Evolutionary conservation across 2,329 filamentous ascomycete species (phyloP), one percentile per base, ranked within the genome.

Genomic region (Lasiodiplodia theobromae): DNA sequence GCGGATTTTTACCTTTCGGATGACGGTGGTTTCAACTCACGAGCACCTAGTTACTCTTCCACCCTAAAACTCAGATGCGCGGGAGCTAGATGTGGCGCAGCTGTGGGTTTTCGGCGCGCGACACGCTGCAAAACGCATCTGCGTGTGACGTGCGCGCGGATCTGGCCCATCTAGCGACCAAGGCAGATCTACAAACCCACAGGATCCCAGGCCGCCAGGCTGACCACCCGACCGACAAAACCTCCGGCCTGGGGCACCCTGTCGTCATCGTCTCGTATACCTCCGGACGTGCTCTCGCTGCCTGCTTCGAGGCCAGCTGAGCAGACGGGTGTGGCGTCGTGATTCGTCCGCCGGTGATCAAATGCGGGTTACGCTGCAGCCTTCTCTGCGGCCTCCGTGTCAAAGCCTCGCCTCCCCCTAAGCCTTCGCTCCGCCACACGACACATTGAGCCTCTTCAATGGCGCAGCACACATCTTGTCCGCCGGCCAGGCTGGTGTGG

Each of bases 11-110:
- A 40, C 54, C 54, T 18, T n/a, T n/a, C 12, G 37, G 44, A 47
- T 11, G 11, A 56, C n/a, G 18, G 21, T 37, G 53, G 28, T 47
- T 47, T 47, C 44, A 34, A 56, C 51, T 31, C 25, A 56, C 28
- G 8, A 47, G 3, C 40, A 25, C 40, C 28, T 47, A 34, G 6
- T 37, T 37, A 18, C 40, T 31, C 40, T 6, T 28, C 12, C 25
- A 51, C 58, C 44, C 31, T 64, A 52, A 38, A 38, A 52, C 60
- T 52, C 60, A 23, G 4, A 3, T 52, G 60, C 60, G 60, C 18
- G 60, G 18, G 11, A 18, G 4, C 23, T 7, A 7, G 47, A 6
- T 52, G 60, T 52, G 60, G 60, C 60, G 47, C 47, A 31, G 23
- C 40, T 47, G 47, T 25, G 44, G 58, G 60, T 7, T 38, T 49